Conservation (phyloP, 2,329 filamentous ascomycete genomes). For the Monilinia polystroma region DNA sequence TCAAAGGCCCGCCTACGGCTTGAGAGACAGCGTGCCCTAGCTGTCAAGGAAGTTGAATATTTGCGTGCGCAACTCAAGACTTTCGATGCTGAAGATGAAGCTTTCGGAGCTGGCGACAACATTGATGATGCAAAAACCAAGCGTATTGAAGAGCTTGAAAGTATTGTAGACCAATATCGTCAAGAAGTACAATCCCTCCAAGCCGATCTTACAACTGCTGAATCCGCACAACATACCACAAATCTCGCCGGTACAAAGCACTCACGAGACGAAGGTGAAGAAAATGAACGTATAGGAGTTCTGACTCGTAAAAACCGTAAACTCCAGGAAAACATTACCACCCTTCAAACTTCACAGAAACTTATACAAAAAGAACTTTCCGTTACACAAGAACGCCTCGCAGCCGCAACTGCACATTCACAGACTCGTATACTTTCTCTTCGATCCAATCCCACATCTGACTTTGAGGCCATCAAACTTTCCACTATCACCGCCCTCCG, state of each 20-base stretch:
- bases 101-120: constrained; percentile 71
- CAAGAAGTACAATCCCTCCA: constrained; percentile 74
- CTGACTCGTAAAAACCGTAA: constrained; percentile 84
- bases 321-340: constrained; percentile 73
- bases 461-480: constrained; percentile 80
- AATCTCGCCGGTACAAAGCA: constrained; percentile 60
- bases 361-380: constrained; percentile 74
- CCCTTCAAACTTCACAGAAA: constrained; percentile 66
- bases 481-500: constrained; percentile 74
- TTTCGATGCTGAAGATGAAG: constrained; percentile 82
- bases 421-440: constrained; percentile 82
- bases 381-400: constrained; percentile 71
- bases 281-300: constrained; percentile 72
- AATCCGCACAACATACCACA: constrained; percentile 46
- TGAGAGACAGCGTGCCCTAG: constrained; percentile 81
- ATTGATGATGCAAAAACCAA: constrained; percentile 73
- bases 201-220: constrained; percentile 67
- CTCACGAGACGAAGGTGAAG: constrained; percentile 55
- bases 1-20: constrained; percentile 73
- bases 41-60: constrained; percentile 91
- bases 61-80: constrained; percentile 88
- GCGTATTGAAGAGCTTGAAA: constrained; percentile 78
- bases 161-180: constrained; percentile 84
- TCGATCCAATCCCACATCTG: constrained; percentile 86
- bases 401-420: constrained; percentile 61